Evolutionary conservation across 345 rosid genomes (phyloP), one percentile per base, ranked within the genome.

Genomic region (Bruguiera parviflora): DNA sequence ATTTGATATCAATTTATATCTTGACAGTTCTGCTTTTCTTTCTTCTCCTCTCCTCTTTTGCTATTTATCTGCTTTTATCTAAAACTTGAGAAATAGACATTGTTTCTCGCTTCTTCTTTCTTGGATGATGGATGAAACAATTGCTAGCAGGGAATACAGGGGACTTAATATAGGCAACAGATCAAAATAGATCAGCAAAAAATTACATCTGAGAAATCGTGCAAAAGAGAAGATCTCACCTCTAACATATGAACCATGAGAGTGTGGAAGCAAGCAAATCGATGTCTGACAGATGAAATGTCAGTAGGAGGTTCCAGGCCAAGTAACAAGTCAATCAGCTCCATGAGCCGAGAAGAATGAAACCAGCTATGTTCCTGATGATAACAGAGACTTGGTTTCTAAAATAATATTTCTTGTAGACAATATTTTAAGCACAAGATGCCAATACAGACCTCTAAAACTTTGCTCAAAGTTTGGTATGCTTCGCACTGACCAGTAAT

Each of bases 311-410:
- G 65, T 78, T 85, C 82, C 75, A 84, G 82, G 71, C 83, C 73
- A 75, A 89, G 80, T 67, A 92, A 77, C 62, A 95, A 72, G 69
- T 84, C 96, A 66, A 86, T 80, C 83, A 95, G 71, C 86, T 95
- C 96, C 49, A 47, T 79, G 73, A 71, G 80, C 70, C 71, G 87
- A 55, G 92, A 80, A 74, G 89, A 80, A 82, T 88, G 82, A 82
- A 94, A 87, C 94, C 85, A 80, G 57, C 74, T 32, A 69, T 91
- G 96, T 76, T 84, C 92, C 98, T 91, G 86, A 78, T 57, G 77
- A 74, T 64, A 73, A 52, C 35, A 80, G 74, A 64, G 2, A 57
- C 55, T 52, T 72, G 61, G 63, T 20, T 74, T 61, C 3, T 63
- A 60, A 63, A 49, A 31, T 0, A 53, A 19, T n/a, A 67, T 47